These are phyloP conservation scores for Apostasia shenzhenica DNA, from an alignment of 106 monocot genomes.

Conservation along the genomic window DNA sequence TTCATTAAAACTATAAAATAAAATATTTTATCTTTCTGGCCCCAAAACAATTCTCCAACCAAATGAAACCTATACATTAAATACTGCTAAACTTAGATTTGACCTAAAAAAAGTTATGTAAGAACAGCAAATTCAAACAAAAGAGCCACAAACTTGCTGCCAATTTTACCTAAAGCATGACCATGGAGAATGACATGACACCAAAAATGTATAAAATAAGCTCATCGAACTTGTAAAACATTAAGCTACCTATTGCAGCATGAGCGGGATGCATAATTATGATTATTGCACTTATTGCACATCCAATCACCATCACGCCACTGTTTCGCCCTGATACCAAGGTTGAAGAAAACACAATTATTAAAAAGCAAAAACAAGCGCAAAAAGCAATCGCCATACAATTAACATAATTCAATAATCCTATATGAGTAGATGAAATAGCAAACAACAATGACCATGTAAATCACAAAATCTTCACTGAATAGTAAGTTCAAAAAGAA, in stretches of 20 bases:
- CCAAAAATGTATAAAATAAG: neutral
- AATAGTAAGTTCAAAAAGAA: too few relatives aligned
- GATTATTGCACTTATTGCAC: constrained; percentile 67
- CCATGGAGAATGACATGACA: neutral
- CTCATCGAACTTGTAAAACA: neutral
- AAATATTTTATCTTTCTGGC: too few relatives aligned
- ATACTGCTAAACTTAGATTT: neutral
- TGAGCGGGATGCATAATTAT: constrained; percentile 66
- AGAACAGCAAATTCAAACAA: neutral
- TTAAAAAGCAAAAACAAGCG: too few relatives aligned
- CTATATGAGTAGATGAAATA: too few relatives aligned
- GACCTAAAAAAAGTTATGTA: neutral
- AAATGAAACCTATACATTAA: neutral
- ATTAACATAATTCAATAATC: too few relatives aligned
- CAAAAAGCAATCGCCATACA: too few relatives aligned
- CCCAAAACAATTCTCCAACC: too few relatives aligned
- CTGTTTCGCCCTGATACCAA: constrained; percentile 56
- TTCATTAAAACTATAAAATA: too few relatives aligned
- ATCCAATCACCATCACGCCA: constrained; percentile 83
- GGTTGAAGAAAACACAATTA: neutral
- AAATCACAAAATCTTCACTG: too few relatives aligned
- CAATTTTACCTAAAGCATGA: neutral
- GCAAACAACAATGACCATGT: too few relatives aligned
- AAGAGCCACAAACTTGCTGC: neutral
- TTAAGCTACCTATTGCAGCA: constrained; percentile 46